Conservation (phyloP, 139 green algal genomes). For the Coccomyxa sp. region DNA sequence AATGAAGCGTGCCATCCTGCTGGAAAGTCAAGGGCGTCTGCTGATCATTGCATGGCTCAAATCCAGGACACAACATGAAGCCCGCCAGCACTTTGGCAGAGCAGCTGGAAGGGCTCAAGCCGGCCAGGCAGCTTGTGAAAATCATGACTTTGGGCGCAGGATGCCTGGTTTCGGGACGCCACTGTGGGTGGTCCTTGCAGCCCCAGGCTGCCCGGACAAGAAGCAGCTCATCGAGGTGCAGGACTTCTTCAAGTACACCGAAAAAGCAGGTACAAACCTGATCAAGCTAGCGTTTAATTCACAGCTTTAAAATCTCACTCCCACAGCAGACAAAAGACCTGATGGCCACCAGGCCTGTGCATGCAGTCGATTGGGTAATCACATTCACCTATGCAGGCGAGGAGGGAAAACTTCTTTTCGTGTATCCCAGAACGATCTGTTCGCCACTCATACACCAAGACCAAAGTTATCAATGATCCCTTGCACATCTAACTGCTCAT, state of each 20-base stretch:
- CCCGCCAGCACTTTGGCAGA: too few relatives aligned
- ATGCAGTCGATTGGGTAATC: too few relatives aligned
- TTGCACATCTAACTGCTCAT: background rate
- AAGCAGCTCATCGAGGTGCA: slow-evolving; percentile 37
- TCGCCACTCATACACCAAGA: too few relatives aligned
- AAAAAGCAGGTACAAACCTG: slow-evolving; percentile 30
- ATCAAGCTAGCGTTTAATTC: background rate
- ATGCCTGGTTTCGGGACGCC: background rate
- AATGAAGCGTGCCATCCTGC: too few relatives aligned
- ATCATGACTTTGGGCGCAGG: background rate
- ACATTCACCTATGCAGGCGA: background rate
- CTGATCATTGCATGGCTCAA: too few relatives aligned
- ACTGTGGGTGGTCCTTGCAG: background rate
- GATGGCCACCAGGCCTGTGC: too few relatives aligned
- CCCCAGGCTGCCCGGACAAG: slow-evolving; percentile 13
- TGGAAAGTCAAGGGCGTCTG: too few relatives aligned
- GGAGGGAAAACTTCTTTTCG: too few relatives aligned
- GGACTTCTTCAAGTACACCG: slow-evolving; percentile 54
- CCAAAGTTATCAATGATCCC: background rate
- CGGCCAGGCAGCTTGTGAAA: background rate
- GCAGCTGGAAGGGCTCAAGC: too few relatives aligned
- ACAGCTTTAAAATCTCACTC: background rate
- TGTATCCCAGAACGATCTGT: too few relatives aligned
- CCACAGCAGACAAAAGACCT: too few relatives aligned
- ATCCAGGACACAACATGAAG: too few relatives aligned